phyloP scores from a whole-genome alignment of 192 early-diverging fungal species.

The Coemansia sp. region DNA sequence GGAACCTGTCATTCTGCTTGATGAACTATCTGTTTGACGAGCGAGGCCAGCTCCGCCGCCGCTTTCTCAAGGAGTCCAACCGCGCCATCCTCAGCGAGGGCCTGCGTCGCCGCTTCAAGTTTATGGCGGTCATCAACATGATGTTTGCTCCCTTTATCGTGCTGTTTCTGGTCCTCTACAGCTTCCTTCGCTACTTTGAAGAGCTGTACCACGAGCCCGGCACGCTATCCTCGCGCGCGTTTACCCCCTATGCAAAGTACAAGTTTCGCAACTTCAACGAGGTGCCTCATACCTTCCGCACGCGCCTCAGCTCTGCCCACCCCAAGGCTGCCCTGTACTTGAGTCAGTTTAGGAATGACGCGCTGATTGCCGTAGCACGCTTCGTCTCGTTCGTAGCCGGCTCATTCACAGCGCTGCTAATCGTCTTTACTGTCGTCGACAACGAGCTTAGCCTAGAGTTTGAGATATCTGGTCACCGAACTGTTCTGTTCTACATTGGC shows the following conservation, averaged over 20 bases:
- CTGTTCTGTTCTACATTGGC: constrained; percentile 92
- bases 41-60: constrained; percentile 74
- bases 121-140: constrained; percentile 84
- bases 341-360: constrained; percentile 85
- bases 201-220: constrained; percentile 80
- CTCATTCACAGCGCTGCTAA: constrained; percentile 82
- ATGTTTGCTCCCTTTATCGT: constrained; percentile 86
- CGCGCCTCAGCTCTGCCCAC: constrained; percentile 72
- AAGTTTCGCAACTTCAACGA: constrained; percentile 98
- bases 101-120: constrained; percentile 73
- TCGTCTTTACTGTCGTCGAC: constrained; percentile 77
- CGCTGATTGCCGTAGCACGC: constrained; percentile 72
- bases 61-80: constrained; percentile 75
- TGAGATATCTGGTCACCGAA: constrained; percentile 84
- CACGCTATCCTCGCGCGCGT: constrained; percentile 73
- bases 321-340: constrained; percentile 79
- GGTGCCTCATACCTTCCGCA: constrained; percentile 83
- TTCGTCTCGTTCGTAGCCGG: constrained; percentile 90
- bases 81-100: constrained; percentile 64
- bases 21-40: constrained; percentile 88
- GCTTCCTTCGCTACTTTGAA: constrained; percentile 93
- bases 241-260: constrained; percentile 85
- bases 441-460: constrained; percentile 85
- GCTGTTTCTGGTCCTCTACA: constrained; percentile 73
- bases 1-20: constrained; percentile 87